phyloP scores from a whole-genome alignment of 2,329 filamentous ascomycete genomes.

The Pseudocercospora ulei region DNA sequence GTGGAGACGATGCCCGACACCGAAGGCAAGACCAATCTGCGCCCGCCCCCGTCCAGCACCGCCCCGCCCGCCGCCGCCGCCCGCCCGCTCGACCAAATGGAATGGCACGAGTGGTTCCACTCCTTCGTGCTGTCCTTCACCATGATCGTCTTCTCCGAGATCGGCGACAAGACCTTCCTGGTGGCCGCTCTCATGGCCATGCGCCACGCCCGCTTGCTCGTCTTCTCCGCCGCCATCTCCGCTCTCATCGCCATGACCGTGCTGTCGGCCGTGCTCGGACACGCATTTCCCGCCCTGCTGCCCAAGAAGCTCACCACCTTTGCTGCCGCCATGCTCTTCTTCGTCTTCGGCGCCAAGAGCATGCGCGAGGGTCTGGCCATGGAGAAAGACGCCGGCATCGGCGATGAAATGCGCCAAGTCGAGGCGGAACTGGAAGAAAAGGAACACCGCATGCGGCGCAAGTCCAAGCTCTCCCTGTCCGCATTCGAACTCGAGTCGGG shows the following conservation, averaged over 20 bases:
- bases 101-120: constrained; percentile 48
- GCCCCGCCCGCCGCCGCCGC: constrained; percentile 3
- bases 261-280: constrained; percentile 81
- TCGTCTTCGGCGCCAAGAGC: constrained; percentile 78
- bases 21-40: constrained; percentile 32
- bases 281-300: constrained; percentile 80
- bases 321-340: constrained; percentile 72
- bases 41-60: constrained; percentile 27
- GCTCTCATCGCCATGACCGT: constrained; percentile 88
- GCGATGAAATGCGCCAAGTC: constrained; percentile 96
- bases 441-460: constrained; percentile 54
- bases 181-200: constrained; percentile 98
- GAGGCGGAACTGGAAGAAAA: constrained; percentile 90
- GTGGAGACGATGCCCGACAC: constrained; percentile 36
- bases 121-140: constrained; percentile 86
- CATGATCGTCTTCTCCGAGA: constrained; percentile 95
- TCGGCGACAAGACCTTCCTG: constrained; percentile 97
- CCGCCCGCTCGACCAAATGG: constrained; percentile 14
- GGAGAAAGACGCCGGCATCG: constrained; percentile 78
- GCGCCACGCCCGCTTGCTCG: constrained; percentile 86
- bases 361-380: constrained; percentile 80
- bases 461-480: constrained; percentile 58
- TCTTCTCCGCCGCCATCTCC: constrained; percentile 89
- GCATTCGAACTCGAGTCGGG: constrained; percentile 46
- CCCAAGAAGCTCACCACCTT: constrained; percentile 86